phyloP scores from a whole-genome alignment of 495 filamentous ascomycete species.

The Hypomontagnella submonticulosa region DNA sequence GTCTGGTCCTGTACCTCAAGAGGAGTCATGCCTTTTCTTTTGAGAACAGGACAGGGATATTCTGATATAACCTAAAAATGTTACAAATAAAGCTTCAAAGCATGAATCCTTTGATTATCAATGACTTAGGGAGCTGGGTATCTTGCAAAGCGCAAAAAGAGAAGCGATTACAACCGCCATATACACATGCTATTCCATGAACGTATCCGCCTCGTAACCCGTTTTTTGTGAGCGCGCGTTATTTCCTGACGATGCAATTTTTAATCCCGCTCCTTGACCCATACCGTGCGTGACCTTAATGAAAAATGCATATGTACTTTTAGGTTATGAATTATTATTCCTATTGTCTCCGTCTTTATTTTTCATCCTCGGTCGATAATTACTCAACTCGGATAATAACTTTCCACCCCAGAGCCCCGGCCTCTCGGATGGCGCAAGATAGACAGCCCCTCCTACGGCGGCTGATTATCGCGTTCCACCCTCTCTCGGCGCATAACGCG shows the following conservation, averaged over 20 bases:
- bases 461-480: constrained; percentile 75
- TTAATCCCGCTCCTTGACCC: constrained; percentile 1
- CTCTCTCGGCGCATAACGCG: constrained; percentile 75
- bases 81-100: constrained; percentile 5
- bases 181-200: constrained; percentile 13
- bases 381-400: constrained; percentile 71
- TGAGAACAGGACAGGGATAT: too few species aligned
- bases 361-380: constrained; percentile 11
- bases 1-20: too few species aligned
- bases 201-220: constrained; percentile 20
- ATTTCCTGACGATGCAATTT: constrained; percentile 28
- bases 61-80: not conserved
- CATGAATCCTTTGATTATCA: constrained; percentile 18
- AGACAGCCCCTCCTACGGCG: constrained; percentile 71
- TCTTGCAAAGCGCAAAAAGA: constrained; percentile 33
- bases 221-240: constrained; percentile 11
- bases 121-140: constrained; percentile 42
- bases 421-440: constrained; percentile 76
- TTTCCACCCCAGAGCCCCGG: constrained; percentile 71
- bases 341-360: not conserved
- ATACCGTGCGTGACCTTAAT: constrained; percentile 1
- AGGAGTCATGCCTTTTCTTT: not conserved
- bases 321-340: not conserved
- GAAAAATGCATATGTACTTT: not conserved
- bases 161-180: constrained; percentile 18